A percentile compares a stretch with the other conserved stretches of the same genome.
These are phyloP conservation scores for Pythium coloratum DNA, from an alignment of 352 stramenopile genomes.

Conservation along the genomic window DNA sequence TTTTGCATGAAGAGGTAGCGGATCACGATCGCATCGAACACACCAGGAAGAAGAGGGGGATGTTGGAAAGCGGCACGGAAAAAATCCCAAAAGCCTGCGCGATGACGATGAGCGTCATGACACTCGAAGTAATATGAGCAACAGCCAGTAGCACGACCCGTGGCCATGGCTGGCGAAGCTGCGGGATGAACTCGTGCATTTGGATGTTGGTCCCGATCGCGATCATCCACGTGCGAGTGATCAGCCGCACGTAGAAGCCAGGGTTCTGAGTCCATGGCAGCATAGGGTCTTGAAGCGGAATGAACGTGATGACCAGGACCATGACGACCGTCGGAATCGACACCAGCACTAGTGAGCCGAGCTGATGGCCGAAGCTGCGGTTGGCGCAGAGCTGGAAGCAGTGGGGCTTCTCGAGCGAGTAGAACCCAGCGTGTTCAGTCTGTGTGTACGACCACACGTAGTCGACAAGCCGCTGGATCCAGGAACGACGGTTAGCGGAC, in stretches of 20 bases:
- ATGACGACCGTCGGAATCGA: background rate
- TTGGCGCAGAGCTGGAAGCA: background rate
- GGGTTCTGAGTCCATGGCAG: conserved; percentile 9
- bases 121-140: conserved; percentile 21
- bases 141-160: conserved; percentile 5
- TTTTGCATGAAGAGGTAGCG: conserved; percentile 3
- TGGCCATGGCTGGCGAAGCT: conserved; percentile 24
- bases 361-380: background rate
- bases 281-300: conserved; percentile 9
- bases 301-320: background rate
- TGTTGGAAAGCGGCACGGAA: conserved; percentile 31
- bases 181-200: conserved; percentile 31
- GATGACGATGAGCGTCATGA: conserved; percentile 23
- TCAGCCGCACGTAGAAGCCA: conserved; percentile 32
- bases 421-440: conserved; percentile 9
- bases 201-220: conserved; percentile 21
- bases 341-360: background rate
- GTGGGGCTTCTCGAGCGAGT: conserved; percentile 18
- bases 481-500: background rate
- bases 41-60: conserved; percentile 6
- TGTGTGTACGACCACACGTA: conserved; percentile 6
- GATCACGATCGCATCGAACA: conserved; percentile 19
- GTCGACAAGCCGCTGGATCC: background rate
- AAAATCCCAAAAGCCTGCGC: conserved; percentile 24
- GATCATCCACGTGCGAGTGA: conserved; percentile 22